Evolutionary conservation across 805 yeast genomes (phyloP).

Genomic region (Wickerhamomyces ciferrii): DNA sequence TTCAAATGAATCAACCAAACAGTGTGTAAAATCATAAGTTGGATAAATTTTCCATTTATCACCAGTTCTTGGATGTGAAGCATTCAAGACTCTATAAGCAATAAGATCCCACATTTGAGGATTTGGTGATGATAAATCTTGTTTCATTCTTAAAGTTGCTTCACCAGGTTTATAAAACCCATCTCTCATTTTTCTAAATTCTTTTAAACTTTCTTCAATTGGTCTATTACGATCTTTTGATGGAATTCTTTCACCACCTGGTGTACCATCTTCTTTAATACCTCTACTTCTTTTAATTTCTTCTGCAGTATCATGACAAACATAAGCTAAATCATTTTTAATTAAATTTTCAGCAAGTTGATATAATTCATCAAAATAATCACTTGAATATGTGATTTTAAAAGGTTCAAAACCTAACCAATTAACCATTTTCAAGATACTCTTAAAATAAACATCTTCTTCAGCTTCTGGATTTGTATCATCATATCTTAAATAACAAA

Average conservation of each 20-base stretch:
- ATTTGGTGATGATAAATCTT: constrained; percentile 80
- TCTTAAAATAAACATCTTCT: constrained; percentile 83
- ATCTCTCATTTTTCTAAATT: constrained; percentile 88
- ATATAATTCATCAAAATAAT: constrained; percentile 86
- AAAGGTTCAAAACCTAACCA: constrained; percentile 96
- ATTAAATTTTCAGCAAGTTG: constrained; percentile 84
- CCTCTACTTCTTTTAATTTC: constrained; percentile 91
- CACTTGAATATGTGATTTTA: constrained; percentile 93
- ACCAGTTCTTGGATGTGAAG: constrained; percentile 95
- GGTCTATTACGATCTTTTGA: constrained; percentile 72
- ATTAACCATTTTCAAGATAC: constrained; percentile 76
- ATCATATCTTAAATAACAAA: constrained; percentile 89
- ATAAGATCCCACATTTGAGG: constrained; percentile 99
- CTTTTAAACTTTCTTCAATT: constrained; percentile 67
- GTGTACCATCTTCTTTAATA: constrained; percentile 82
- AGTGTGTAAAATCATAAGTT: constrained; percentile 98
- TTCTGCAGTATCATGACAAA: constrained; percentile 90
- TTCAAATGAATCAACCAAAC: constrained; percentile 96
- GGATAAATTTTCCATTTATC: constrained; percentile 97
- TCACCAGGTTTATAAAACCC: constrained; percentile 87
- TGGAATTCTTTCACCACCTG: constrained; percentile 87
- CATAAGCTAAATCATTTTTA: constrained; percentile 69
- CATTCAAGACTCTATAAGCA: constrained; percentile 90
- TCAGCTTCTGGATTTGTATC: constrained; percentile 99
- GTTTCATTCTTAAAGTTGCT: constrained; percentile 96